These are phyloP conservation scores for Myxozyma udenii DNA, from an alignment of 805 yeast genomes.

Conservation along the genomic window DNA sequence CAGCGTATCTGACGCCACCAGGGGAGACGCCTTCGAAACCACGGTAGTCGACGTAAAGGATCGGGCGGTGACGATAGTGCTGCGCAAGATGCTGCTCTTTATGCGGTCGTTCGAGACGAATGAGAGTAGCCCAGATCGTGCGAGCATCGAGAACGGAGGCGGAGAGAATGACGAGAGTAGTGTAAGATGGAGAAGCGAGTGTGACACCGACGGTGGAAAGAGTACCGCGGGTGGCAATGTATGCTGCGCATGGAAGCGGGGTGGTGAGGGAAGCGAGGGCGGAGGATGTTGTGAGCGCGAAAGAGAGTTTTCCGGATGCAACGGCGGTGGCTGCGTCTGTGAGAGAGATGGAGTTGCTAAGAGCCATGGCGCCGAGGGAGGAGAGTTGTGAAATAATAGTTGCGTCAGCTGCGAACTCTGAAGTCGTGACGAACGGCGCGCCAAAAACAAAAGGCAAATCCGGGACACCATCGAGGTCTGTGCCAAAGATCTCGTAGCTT, in stretches of 20 bases:
- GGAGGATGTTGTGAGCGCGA: conserved; percentile 13
- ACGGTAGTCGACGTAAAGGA: conserved; percentile 25
- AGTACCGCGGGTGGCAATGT: conserved; percentile 21
- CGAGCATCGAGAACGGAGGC: conserved; percentile 25
- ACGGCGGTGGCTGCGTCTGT: conserved; percentile 6
- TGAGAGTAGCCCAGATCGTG: conserved; percentile 27
- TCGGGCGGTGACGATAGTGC: conserved; percentile 25
- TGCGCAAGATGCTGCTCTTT: conserved; percentile 5
- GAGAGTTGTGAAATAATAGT: conserved; percentile 16
- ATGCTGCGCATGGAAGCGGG: conserved; percentile 13
- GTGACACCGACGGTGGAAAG: conserved; percentile 25
- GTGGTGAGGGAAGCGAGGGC: not conserved
- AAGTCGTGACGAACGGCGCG: conserved; percentile 26
- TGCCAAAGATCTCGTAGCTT: conserved; percentile 8
- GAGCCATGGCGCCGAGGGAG: conserved; percentile 21
- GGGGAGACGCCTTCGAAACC: conserved; percentile 13
- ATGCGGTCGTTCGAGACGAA: conserved; percentile 14
- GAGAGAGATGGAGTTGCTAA: conserved; percentile 11
- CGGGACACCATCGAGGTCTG: conserved; percentile 19
- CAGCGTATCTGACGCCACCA: conserved; percentile 22
- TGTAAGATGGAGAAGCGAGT: conserved; percentile 22
- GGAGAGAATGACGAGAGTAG: conserved; percentile 26
- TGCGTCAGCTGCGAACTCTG: conserved; percentile 17
- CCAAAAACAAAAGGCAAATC: conserved; percentile 23
- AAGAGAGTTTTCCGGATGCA: conserved; percentile 6